Evolutionary conservation across 345 rosid species (phyloP).

Genomic region (Streptanthus diversifolius): DNA sequence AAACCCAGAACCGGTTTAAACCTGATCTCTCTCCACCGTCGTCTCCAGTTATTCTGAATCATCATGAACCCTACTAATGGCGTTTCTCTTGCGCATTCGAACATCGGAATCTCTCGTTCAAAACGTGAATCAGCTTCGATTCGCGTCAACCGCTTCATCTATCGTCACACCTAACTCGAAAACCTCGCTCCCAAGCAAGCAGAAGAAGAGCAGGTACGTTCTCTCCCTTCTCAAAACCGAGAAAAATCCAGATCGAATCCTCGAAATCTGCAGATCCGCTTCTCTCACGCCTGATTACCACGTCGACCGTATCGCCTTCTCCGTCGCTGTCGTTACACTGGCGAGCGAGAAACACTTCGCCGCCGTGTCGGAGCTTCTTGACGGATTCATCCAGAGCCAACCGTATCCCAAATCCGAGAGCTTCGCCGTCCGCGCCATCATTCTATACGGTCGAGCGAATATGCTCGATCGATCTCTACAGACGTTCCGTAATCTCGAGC

Average conservation of each 20-base stretch:
- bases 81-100: slow-evolving; percentile 40
- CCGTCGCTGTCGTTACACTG: slow-evolving; percentile 64
- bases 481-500: slow-evolving; percentile 50
- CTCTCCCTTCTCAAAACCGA: slow-evolving; percentile 70
- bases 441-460: slow-evolving; percentile 74
- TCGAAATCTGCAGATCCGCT: slow-evolving; percentile 74
- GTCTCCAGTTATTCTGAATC: slow-evolving; percentile 1
- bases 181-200: slow-evolving; percentile 44
- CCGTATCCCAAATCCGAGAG: slow-evolving; percentile 57
- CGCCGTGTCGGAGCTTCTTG: slow-evolving; percentile 49
- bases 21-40: slow-evolving; percentile 23
- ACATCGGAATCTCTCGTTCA: slow-evolving; percentile 11
- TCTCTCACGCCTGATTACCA: slow-evolving; percentile 50
- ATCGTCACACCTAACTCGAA: slow-evolving; percentile 28
- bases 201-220: slow-evolving; percentile 60
- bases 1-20: slow-evolving; percentile 26
- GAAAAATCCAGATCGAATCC: slow-evolving; percentile 60
- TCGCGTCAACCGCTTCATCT: slow-evolving; percentile 24
- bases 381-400: slow-evolving; percentile 52
- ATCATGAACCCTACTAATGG: slow-evolving; percentile 41
- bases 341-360: slow-evolving; percentile 46
- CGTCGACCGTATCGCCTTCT: slow-evolving; percentile 61
- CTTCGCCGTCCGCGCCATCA: slow-evolving; percentile 54
- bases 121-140: slow-evolving; percentile 7
- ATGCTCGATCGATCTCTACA: slow-evolving; percentile 64